phyloP scores from a whole-genome alignment of 176 grass and related monocot genomes.

The Eragrostis curvula region DNA sequence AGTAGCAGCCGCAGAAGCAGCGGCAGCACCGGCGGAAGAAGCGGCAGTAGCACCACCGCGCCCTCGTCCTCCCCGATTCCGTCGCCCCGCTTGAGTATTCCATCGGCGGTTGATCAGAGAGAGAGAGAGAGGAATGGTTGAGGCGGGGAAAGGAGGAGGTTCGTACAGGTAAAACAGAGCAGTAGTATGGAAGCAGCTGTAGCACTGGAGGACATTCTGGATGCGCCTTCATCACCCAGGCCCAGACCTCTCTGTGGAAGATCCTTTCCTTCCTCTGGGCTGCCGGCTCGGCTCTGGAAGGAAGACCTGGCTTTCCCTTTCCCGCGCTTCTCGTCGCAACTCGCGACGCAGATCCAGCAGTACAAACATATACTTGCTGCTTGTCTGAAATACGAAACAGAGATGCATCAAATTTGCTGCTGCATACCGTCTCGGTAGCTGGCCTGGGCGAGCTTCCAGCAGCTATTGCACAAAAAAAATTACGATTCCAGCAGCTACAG shows the following conservation, averaged over 20 bases:
- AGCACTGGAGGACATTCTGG: not conserved
- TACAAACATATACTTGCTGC: not conserved
- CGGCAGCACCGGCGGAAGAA: slow-evolving; percentile 53
- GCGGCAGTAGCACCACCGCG: slow-evolving; percentile 56
- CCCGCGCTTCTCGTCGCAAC: not conserved
- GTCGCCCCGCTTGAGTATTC: slow-evolving; percentile 32
- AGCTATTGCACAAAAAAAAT: too few species aligned
- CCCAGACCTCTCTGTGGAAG: not conserved
- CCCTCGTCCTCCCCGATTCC: slow-evolving; percentile 14
- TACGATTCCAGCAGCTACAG: too few species aligned
- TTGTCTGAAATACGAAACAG: not conserved
- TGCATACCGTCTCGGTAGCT: not conserved
- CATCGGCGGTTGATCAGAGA: not conserved
- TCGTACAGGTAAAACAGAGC: not conserved
- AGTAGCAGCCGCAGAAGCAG: slow-evolving; percentile 57
- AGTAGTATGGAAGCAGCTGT: not conserved
- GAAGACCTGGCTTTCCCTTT: not conserved
- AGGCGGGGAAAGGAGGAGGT: not conserved
- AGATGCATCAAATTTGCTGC: not conserved
- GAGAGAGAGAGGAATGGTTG: not conserved
- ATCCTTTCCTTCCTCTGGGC: not conserved
- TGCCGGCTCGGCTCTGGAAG: not conserved
- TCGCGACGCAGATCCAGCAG: too few species aligned
- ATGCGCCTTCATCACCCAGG: not conserved
- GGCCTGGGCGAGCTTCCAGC: too few species aligned